Evolutionary conservation across 129 eudicot species (phyloP), one percentile per base, ranked within the genome.

Genomic region (Ambrosia artemisiifolia): DNA sequence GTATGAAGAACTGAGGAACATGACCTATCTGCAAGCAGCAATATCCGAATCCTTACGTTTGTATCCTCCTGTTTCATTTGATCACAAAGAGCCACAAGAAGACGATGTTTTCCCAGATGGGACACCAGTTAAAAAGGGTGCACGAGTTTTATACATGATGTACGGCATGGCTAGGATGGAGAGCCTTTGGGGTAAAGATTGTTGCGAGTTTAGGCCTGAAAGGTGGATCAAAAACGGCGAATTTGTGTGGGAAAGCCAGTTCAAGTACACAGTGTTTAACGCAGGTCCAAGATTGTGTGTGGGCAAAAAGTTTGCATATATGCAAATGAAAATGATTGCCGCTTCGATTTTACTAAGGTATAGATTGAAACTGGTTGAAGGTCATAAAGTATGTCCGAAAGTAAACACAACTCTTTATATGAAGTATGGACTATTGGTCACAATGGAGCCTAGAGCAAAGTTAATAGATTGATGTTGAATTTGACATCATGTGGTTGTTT

Each of bases 11-110:
- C 64, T 87, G 14, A 67, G 82, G 54, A 77, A 76, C 60, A 87
- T 87, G 93, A 89, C 80, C 67, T 87, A 87, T 77, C 11, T 87
- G 16, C 87, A 87, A 19, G 93, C 93, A 4, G 82, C 93, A 51
- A 64, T 87, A 71, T 73, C 93, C 0, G 93, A 87, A 50, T 72
- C 93, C 3, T 42, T 87, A 62, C 78, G 93, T 6, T 66, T 87
- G 16, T 84, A 87, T 56, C 93, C 93, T 2, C 87, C 93, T 3
- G 93, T 87, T 9, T 81, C 93, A 12, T 30, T 84, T 12, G 93
- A 87, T 51, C 85, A 82, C 63, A 87, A 87, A 77, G 79, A 84
- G 73, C 89, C 78, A 16, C 12, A 49, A 74, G 85, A 79, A 67
- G 87, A 87, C 14, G 93, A 87, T 17, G 57, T 82, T 10, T 87